Conservation (phyloP, 2,329 filamentous ascomycete species). For the Bipolaris cookei region DNA sequence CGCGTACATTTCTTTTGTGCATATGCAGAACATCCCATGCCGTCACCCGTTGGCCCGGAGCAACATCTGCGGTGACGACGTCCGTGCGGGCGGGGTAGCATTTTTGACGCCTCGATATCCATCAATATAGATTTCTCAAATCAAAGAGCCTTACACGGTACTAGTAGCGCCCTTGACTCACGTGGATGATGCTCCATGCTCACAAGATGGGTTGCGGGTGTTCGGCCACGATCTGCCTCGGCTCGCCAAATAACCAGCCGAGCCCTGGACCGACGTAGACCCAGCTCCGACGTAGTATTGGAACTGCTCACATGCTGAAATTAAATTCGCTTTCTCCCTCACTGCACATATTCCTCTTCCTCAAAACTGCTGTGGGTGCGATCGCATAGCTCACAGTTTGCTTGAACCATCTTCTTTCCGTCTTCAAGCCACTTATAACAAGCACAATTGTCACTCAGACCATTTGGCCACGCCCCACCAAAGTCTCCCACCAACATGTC, state of each 20-base stretch:
- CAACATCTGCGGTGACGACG: not conserved
- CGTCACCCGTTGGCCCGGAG: slow-evolving; percentile 1
- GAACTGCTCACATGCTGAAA: slow-evolving; percentile 36
- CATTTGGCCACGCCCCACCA: slow-evolving; percentile 7
- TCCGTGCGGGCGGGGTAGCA: not conserved
- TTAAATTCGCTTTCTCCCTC: slow-evolving; percentile 24
- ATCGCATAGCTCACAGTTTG: not conserved
- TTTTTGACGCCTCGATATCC: not conserved
- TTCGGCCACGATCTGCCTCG: slow-evolving; percentile 30
- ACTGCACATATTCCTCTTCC: slow-evolving; percentile 13
- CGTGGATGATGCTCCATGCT: not conserved
- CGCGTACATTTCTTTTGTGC: not conserved
- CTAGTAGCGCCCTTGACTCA: not conserved
- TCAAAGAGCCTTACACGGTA: not conserved
- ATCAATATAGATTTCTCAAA: not conserved
- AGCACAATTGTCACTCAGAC: slow-evolving; percentile 14
- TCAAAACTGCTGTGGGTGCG: slow-evolving; percentile 2
- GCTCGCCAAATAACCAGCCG: slow-evolving; percentile 28
- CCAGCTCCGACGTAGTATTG: slow-evolving; percentile 35
- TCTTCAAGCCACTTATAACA: not conserved
- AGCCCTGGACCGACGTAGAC: slow-evolving; percentile 32
- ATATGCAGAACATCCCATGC: not conserved
- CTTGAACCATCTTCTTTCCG: slow-evolving; percentile 3
- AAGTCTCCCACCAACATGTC: slow-evolving; percentile 29
- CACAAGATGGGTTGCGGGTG: slow-evolving; percentile 7